phyloP scores from a whole-genome alignment of 2,329 filamentous ascomycete genomes.

The Aspergillus sojae region DNA sequence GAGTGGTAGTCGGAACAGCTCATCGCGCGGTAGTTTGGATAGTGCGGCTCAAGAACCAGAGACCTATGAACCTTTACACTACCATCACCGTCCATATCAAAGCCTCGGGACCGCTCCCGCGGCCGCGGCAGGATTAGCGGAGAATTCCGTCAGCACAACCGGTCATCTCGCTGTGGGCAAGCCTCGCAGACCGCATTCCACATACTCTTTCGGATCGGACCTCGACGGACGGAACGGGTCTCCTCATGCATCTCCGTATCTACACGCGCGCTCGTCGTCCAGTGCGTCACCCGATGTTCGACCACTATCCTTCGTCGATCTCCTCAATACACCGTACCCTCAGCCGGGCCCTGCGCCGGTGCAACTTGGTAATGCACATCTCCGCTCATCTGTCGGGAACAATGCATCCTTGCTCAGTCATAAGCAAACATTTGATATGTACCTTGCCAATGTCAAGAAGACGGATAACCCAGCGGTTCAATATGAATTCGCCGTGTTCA shows the following conservation, averaged over 20 bases:
- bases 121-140: constrained; percentile 42
- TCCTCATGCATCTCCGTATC: constrained; percentile 52
- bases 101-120: constrained; percentile 31
- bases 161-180: constrained; percentile 63
- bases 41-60: constrained; percentile 38
- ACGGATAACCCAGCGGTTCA: constrained; percentile 87
- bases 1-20: constrained; percentile 31
- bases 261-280: constrained; percentile 52
- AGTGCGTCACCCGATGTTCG: constrained; percentile 60
- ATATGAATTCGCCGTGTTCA: constrained; percentile 94
- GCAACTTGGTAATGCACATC: constrained; percentile 75
- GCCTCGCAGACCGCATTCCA: constrained; percentile 70
- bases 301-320: constrained; percentile 63
- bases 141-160: constrained; percentile 56
- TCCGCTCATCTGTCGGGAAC: constrained; percentile 78
- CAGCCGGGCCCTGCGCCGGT: constrained; percentile 70
- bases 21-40: constrained; percentile 41
- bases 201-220: constrained; percentile 76
- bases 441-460: constrained; percentile 95
- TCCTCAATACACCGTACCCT: constrained; percentile 72
- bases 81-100: constrained; percentile 54
- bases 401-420: constrained; percentile 90
- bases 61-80: constrained; percentile 52
- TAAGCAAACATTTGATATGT: constrained; percentile 96
- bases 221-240: constrained; percentile 64